Evolutionary conservation across 208 protist genomes (phyloP).

Genomic region (Leishmania tropica): DNA sequence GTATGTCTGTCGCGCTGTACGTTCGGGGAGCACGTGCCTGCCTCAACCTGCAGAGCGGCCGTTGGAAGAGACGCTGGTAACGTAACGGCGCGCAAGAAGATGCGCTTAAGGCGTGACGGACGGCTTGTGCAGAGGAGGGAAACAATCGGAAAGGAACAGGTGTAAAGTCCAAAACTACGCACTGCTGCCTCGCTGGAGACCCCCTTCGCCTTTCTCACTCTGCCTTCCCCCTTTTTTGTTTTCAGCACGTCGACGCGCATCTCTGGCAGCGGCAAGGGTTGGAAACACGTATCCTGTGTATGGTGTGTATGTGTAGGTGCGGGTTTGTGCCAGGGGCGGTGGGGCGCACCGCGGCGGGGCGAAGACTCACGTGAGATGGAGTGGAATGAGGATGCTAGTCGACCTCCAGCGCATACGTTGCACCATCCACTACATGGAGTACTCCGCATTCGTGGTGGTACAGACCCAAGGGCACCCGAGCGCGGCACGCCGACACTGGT

Average conservation of each 20-base stretch:
- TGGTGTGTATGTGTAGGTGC: background rate
- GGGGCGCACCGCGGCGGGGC: background rate
- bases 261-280: background rate
- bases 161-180: too few species aligned
- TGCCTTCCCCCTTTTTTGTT: too few species aligned
- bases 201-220: too few species aligned
- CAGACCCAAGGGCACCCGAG: conserved; percentile 5
- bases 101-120: too few species aligned
- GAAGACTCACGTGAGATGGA: background rate
- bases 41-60: background rate
- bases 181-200: too few species aligned
- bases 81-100: background rate
- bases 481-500: background rate
- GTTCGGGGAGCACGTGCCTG: background rate
- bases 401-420: conserved; percentile 41
- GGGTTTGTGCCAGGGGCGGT: background rate
- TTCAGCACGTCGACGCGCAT: too few species aligned
- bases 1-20: background rate
- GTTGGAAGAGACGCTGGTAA: background rate
- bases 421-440: conserved; percentile 38
- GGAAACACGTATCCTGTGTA: background rate
- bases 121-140: background rate
- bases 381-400: background rate
- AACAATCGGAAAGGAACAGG: too few species aligned
- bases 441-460: conserved; percentile 54